These are phyloP conservation scores for Chlorencoelia australis DNA, from an alignment of 2,329 filamentous ascomycete genomes.

Conservation along the genomic window DNA sequence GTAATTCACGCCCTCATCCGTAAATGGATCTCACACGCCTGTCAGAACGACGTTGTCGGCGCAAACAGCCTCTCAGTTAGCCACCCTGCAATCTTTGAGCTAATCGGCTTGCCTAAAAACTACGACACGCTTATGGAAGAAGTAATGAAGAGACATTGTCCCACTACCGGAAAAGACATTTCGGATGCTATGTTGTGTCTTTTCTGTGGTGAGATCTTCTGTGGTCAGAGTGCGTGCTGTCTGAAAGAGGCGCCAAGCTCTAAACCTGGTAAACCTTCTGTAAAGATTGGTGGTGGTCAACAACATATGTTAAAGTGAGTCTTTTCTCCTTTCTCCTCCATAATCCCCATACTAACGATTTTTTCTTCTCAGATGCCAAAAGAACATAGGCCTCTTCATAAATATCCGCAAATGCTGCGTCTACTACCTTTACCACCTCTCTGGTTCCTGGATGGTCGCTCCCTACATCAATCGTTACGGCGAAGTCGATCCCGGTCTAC, in stretches of 20 bases:
- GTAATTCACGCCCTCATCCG: too few species aligned
- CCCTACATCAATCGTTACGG: conserved; percentile 95
- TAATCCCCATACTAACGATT: neutral
- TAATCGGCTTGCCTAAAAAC: conserved; percentile 83
- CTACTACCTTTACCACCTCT: conserved; percentile 71
- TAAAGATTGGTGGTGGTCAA: conserved; percentile 69
- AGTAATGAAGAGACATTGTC: conserved; percentile 72
- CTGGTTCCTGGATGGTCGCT: conserved; percentile 76
- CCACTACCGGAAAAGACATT: conserved; percentile 83
- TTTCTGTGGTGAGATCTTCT: conserved; percentile 95
- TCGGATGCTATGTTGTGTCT: conserved; percentile 86
- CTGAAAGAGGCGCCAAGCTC: conserved; percentile 43
- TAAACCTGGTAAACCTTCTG: conserved; percentile 26
- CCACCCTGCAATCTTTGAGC: conserved; percentile 88
- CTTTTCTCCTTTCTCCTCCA: neutral
- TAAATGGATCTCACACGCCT: neutral
- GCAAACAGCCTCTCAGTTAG: conserved; percentile 35
- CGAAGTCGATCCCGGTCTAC: conserved; percentile 84
- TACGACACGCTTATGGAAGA: conserved; percentile 91
- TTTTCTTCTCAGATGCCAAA: conserved; percentile 57
- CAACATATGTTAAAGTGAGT: conserved; percentile 80
- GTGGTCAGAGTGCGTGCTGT: conserved; percentile 88
- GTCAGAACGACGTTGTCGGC: neutral
- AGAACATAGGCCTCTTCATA: conserved; percentile 85
- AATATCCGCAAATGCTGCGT: conserved; percentile 95